Base-by-base conservation (phyloP, 306 rosid genomes). In the Rosa rugosa region DNA sequence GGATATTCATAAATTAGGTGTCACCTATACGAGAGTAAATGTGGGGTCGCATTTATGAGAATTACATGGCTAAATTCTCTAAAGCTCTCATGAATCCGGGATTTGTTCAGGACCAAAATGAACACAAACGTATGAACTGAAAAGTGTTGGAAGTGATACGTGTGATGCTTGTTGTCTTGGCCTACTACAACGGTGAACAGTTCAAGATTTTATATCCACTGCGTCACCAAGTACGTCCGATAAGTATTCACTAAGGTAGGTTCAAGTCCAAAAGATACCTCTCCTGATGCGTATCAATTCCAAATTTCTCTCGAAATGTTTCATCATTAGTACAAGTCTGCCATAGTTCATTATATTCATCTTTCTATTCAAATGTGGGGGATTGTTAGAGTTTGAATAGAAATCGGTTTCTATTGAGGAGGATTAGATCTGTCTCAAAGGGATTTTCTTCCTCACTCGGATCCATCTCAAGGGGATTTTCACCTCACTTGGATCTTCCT, bases 61-160 rank as follows among this genome's bases (percentile, higher is more conserved):
- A 69, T 69, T n/a, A 69, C 4, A 42, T 69, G 73, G 73, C 73
- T 44, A 44, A n/a, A 11, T 69, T 69, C 73, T 69, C 20, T 69
- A 44, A 42, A 69, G 20, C 36, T 42, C 73, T 6, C 25, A 69
- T 11, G 73, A 69, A 67, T 38, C 17, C 17, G 13, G 3, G 50
- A 67, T 67, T 67, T 67, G 49, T 40, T 41, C 31, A 41, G 3
- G 42, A 67, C 72, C 50, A 56, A 56, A 56, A 56, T 56, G 13
- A 56, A 56, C 63, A 56, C 63, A 56, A 56, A 56, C 31, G 13
- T 56, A 56, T 56, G 63, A 56, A 56, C 63, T 56, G 31, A 22
- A 56, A 56, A 56, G 46, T 66, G 71, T 16, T 3, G 36, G 14
- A 66, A 14, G 6, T 1, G 12, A 66, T 38, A 66, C 5, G 71